A percentile compares a stretch with the other conserved stretches of the same genome.
Evolutionary conservation across 2,329 filamentous ascomycete genomes (phyloP).

Genomic region (Paraconiothyrium sp.): DNA sequence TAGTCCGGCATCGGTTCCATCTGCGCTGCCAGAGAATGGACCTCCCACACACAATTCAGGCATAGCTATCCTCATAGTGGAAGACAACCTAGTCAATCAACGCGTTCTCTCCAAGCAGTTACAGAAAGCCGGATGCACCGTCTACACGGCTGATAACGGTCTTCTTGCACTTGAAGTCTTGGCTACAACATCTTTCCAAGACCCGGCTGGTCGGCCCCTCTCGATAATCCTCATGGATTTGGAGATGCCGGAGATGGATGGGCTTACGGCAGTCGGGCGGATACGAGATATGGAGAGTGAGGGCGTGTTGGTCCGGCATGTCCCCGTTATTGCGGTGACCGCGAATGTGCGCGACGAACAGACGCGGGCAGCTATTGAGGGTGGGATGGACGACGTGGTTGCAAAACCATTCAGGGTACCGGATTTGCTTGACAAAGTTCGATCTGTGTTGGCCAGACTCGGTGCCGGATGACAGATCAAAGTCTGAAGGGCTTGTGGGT

Average conservation of each 20-base stretch:
- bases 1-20: constrained; percentile 6
- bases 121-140: constrained; percentile 39
- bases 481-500: background rate
- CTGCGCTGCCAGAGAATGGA: background rate
- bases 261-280: constrained; percentile 42
- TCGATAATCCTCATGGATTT: constrained; percentile 48
- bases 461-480: background rate
- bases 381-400: constrained; percentile 49
- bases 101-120: constrained; percentile 46
- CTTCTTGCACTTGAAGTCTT: constrained; percentile 41
- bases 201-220: constrained; percentile 28
- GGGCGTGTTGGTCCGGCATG: constrained; percentile 33
- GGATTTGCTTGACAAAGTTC: constrained; percentile 42
- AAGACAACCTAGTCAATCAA: constrained; percentile 52
- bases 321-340: constrained; percentile 49
- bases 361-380: constrained; percentile 38
- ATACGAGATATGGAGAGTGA: constrained; percentile 43
- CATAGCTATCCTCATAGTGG: constrained; percentile 45
- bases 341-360: constrained; percentile 49
- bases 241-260: constrained; percentile 53
- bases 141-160: constrained; percentile 45
- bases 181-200: constrained; percentile 28
- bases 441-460: constrained; percentile 29
- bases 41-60: background rate
- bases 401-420: constrained; percentile 47